phyloP scores from a whole-genome alignment of 2,329 filamentous ascomycete species.

The Arachnopeziza araneosa region DNA sequence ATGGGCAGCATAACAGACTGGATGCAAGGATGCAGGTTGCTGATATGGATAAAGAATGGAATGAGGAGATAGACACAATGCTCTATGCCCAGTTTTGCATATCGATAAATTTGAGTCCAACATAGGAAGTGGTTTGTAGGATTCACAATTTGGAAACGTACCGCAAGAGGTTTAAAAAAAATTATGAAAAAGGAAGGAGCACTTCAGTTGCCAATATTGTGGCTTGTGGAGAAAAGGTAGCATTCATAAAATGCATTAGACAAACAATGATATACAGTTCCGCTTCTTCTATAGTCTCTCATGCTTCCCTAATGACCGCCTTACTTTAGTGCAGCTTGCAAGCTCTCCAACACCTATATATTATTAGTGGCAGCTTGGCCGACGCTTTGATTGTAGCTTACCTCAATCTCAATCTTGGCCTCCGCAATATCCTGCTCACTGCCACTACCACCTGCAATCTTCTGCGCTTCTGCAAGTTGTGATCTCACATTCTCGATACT shows the following conservation, averaged over 20 bases:
- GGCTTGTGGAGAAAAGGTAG: not conserved
- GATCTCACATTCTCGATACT: constrained; percentile 82
- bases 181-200: not conserved
- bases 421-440: constrained; percentile 97
- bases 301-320: constrained; percentile 20
- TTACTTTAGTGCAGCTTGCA: constrained; percentile 77
- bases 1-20: not conserved
- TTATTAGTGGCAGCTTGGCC: constrained; percentile 32
- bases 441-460: constrained; percentile 82
- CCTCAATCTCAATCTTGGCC: constrained; percentile 99
- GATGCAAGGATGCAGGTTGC: not conserved
- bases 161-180: too few relatives aligned
- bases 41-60: not conserved
- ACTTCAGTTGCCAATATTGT: not conserved
- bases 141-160: not conserved
- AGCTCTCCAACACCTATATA: constrained; percentile 70
- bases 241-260: constrained; percentile 16
- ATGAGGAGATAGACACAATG: not conserved
- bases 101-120: not conserved
- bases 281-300: constrained; percentile 25
- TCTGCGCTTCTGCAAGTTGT: constrained; percentile 92
- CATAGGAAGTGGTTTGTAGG: not conserved
- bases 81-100: not conserved
- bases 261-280: constrained; percentile 31
- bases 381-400: constrained; percentile 37